Evolutionary conservation across 768 basidiomycete species (phyloP), one percentile per base, ranked within the genome.

Genomic region (Rhizopogon vinicolor): DNA sequence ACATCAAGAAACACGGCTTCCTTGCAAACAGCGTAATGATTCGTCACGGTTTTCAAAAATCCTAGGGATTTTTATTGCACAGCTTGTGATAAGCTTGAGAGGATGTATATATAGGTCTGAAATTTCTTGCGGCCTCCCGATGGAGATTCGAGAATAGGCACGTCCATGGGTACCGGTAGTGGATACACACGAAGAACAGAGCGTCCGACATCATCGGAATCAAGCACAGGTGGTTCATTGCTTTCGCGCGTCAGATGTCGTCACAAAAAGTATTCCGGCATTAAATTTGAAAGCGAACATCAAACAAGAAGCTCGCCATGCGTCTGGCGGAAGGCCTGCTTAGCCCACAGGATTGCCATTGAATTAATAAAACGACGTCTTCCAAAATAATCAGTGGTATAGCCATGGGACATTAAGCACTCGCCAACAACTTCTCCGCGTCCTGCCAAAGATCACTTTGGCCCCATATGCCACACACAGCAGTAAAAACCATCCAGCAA

Each of bases 401-500:
- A 49, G 9, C 48, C 33, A 16, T 39, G 3, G 8, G 9, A 25
- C 22, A 25, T 31, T 61, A 64, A 43, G 49, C 46, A 55, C 49
- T 39, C 16, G 63, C 54, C 55, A 89, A 63, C 59, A 76, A 72
- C n/a, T 69, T 73, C 62, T 85, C 83, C 19, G 86, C 89, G 63
- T 92, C 90, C 68, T 72, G 72, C 91, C 90, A 93, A 41, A 93
- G 70, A 66, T 93, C 91, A 51, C 74, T 77, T 72, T 93, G 91
- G 22, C 82, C 85, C 91, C 91, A 93, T 3, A 86, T 68, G 18
- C 78, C 80, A 25, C 80, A 78, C 45, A 93, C 72, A 1, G 80
- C 79, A 6, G 84, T 72, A 5, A 93, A 74, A 39, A 90, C 74
- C 58, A 92, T 76, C 91, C 91, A 93, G 63, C 87, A 89, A 8